phyloP scores from a whole-genome alignment of 345 rosid genomes.

The Populus pruinosa region DNA sequence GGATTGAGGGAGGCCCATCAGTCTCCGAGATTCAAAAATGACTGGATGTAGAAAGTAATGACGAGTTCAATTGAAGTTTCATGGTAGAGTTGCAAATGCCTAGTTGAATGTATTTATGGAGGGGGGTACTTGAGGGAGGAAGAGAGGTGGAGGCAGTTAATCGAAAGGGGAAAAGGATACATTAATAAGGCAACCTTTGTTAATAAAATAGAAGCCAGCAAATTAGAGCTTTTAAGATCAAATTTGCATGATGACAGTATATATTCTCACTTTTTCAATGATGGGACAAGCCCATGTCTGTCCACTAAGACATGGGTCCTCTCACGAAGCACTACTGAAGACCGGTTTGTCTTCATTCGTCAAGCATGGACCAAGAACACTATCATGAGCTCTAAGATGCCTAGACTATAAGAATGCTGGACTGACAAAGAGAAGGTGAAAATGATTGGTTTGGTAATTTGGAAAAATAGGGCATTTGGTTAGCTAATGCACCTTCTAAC shows the following conservation, averaged over 20 bases:
- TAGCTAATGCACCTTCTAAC: not conserved
- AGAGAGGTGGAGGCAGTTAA: constrained; percentile 8
- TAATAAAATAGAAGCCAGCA: constrained; percentile 20
- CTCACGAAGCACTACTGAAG: constrained; percentile 26
- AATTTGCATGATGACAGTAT: constrained; percentile 23
- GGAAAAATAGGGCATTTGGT: not conserved
- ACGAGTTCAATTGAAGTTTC: not conserved
- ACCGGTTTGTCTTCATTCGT: constrained; percentile 26
- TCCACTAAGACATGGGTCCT: constrained; percentile 49
- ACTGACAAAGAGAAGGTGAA: constrained; percentile 7
- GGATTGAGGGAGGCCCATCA: constrained; percentile 64
- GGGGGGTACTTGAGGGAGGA: not conserved
- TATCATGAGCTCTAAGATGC: constrained; percentile 14
- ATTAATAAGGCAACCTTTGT: constrained; percentile 7
- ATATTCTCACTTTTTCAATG: constrained; percentile 30
- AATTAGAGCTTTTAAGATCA: constrained; percentile 25
- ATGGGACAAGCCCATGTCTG: constrained; percentile 43
- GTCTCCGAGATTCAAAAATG: not conserved
- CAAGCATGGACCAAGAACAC: constrained; percentile 17
- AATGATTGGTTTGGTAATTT: constrained; percentile 12
- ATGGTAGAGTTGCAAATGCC: constrained; percentile 1
- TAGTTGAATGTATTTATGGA: constrained; percentile 10
- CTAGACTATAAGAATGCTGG: not conserved
- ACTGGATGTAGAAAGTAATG: not conserved
- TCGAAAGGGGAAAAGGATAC: constrained; percentile 12